Percentiles rank a stretch among this genome's conserved stretches.
Conservation (phyloP, 1,139 yeast species). For the Hemisphaericaspora xylanilytica region DNA sequence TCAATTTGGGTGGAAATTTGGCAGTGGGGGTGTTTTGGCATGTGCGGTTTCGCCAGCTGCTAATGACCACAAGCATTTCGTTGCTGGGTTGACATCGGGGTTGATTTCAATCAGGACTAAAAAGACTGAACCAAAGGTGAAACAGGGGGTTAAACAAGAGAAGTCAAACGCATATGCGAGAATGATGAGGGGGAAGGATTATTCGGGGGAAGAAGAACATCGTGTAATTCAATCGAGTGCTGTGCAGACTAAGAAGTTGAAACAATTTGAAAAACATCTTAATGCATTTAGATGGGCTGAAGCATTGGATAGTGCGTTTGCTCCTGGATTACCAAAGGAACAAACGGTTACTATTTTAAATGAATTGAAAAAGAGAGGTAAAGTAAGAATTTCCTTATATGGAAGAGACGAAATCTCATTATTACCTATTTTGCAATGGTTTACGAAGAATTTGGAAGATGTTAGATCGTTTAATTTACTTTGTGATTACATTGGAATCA, state of each 20-base stretch:
- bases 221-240: constrained; percentile 59
- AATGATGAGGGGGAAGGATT: constrained; percentile 89
- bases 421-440: constrained; percentile 86
- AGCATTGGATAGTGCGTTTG: constrained; percentile 84
- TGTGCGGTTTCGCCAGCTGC: constrained; percentile 85
- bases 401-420: constrained; percentile 84
- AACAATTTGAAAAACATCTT: constrained; percentile 77
- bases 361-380: constrained; percentile 85
- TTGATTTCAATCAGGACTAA: constrained; percentile 84
- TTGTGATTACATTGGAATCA: constrained; percentile 81
- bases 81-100: constrained; percentile 92
- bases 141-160: constrained; percentile 47
- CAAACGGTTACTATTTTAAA: constrained; percentile 75
- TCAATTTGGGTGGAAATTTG: constrained; percentile 96
- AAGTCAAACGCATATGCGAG: constrained; percentile 60
- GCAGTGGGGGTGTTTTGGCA: constrained; percentile 79
- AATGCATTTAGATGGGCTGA: constrained; percentile 91
- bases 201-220: constrained; percentile 85
- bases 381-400: constrained; percentile 70
- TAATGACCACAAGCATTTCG: constrained; percentile 71
- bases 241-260: constrained; percentile 57
- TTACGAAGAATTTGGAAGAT: constrained; percentile 71
- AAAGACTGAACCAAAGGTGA: constrained; percentile 61
- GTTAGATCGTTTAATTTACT: constrained; percentile 71
- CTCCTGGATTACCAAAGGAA: constrained; percentile 74